Evolutionary conservation across 345 rosid genomes (phyloP), one percentile per base, ranked within the genome.

Genomic region (Crucihimalaya himalaica): DNA sequence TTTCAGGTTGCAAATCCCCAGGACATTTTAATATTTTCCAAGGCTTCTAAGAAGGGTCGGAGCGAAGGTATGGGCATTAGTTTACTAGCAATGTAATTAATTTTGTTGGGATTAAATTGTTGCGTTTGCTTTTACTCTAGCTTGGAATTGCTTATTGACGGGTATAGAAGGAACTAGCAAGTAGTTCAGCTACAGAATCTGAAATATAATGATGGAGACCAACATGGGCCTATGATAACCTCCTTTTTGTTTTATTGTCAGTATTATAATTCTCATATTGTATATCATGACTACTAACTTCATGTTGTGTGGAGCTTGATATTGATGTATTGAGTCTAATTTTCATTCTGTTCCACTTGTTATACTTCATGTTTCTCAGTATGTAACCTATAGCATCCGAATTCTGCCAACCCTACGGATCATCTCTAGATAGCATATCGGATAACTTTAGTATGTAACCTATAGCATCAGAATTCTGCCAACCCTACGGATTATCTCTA

Each of bases 1-100:
- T 78, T 80, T 66, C 76, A 94, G 98, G 97, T 95, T 68, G 97
- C 99, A 43, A 95, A 95, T 83, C 99, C 99, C 47, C 99, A 95
- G 74, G 99, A 95, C 77, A 95, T 95, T 78, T 87, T 92, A 68
- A 92, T 95, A 79, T 95, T 95, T 80, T 89, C 99, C 3, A 95
- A 95, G 88, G 79, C 91, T 84, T 84, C 95, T 40, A 88, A 72
- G 75, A 90, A 78, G 83, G 79, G 84, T 39, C 85, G 75, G 56
- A 79, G 66, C 48, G 90, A 86, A 77, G 90, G 97, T 89, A 73
- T 57, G 65, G 45, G 48, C 13, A 39, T 13, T 50, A 14, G 64
- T 52, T 23, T 52, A 52, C 13, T 43, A 43, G 31, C 43, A 29
- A 19, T 31, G n/a, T 54, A 19, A 19, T 42, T 15, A 14, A 19